Evolutionary conservation across 2,329 filamentous ascomycete species (phyloP).

Genomic region (Aspergillus chevalieri): DNA sequence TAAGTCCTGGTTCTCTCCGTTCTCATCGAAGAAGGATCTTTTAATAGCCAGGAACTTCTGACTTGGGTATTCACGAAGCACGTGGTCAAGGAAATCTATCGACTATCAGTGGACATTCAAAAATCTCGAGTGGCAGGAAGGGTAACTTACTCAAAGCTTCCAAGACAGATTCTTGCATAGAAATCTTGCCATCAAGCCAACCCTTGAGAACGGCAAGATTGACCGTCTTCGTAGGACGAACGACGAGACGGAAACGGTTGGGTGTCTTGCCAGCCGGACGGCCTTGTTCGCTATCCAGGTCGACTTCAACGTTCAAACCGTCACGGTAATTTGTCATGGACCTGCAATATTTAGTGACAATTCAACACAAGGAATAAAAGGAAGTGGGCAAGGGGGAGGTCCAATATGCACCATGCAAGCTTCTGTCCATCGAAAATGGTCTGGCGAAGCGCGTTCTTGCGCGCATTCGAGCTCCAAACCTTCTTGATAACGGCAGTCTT

Average conservation of each 20-base stretch:
- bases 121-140: background rate
- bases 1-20: constrained; percentile 49
- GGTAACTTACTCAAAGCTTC: constrained; percentile 64
- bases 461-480: constrained; percentile 62
- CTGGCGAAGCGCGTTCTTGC: constrained; percentile 53
- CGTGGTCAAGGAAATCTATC: constrained; percentile 75
- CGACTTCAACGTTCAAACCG: constrained; percentile 55
- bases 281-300: constrained; percentile 64
- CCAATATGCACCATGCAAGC: constrained; percentile 66
- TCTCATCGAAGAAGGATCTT: constrained; percentile 68
- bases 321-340: constrained; percentile 30
- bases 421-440: constrained; percentile 80
- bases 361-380: constrained; percentile 27
- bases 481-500: constrained; percentile 66
- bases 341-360: constrained; percentile 23
- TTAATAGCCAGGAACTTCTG: constrained; percentile 65
- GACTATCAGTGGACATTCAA: constrained; percentile 2
- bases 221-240: constrained; percentile 62
- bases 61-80: constrained; percentile 73
- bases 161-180: constrained; percentile 62
- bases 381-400: constrained; percentile 5
- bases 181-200: constrained; percentile 58
- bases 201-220: constrained; percentile 59
- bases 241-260: constrained; percentile 55
- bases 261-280: constrained; percentile 30